Evolutionary conservation across 768 basidiomycete genomes (phyloP).

Genomic region (Thelephora aurantiotincta): DNA sequence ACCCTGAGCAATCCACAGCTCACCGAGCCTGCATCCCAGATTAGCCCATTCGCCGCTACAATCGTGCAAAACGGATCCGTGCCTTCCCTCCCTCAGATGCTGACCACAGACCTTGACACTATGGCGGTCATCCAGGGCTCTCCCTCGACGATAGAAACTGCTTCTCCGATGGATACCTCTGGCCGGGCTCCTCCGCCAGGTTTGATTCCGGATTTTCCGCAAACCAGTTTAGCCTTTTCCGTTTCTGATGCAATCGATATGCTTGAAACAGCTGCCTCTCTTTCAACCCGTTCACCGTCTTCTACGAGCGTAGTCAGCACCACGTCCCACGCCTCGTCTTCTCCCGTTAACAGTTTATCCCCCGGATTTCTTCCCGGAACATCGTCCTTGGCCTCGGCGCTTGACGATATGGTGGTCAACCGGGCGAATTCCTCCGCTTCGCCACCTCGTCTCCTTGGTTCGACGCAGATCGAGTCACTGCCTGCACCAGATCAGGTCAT

Average conservation of each 20-base stretch:
- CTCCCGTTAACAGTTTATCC: conserved; percentile 17
- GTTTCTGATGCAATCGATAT: conserved; percentile 18
- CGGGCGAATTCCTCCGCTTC: conserved; percentile 21
- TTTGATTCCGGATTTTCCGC: conserved; percentile 28
- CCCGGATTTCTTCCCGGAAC: conserved; percentile 15
- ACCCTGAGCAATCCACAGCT: no score
- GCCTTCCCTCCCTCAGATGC: conserved; percentile 11
- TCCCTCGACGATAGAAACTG: conserved; percentile 2
- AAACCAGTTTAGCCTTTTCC: conserved; percentile 18
- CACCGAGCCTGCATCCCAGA: no score
- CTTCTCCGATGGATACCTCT: not conserved
- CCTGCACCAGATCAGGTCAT: not conserved
- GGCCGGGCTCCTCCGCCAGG: conserved; percentile 17
- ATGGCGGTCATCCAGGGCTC: conserved; percentile 2
- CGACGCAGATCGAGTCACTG: not conserved
- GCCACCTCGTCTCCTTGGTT: conserved; percentile 12
- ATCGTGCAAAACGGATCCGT: not conserved
- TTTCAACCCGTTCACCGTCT: conserved; percentile 9
- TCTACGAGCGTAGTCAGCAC: conserved; percentile 17
- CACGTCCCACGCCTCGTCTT: conserved; percentile 20
- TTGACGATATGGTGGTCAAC: conserved; percentile 13
- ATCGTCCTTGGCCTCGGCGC: conserved; percentile 20
- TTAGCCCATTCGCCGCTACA: no score
- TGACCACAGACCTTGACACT: conserved; percentile 9
- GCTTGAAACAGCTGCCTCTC: conserved; percentile 19